Base-by-base conservation (phyloP, 192 early-diverging fungal genomes). In the Coemansia sp. region DNA sequence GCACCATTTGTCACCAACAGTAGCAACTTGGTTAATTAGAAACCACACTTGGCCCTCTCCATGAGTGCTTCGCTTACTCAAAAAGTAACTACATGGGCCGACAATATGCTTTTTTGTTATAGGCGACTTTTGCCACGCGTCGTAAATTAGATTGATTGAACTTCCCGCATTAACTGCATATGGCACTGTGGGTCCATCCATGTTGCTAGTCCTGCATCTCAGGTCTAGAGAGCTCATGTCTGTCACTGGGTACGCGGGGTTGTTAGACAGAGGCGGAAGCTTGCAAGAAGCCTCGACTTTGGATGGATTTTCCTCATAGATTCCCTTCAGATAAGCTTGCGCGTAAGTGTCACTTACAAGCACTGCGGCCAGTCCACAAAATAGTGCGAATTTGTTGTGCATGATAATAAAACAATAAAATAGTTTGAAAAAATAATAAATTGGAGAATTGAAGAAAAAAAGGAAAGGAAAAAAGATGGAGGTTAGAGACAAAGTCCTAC, bases 81-180 rank as follows among this genome's bases (percentile, higher is more conserved):
- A n/a, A 12, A 38, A 59, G 9, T 39, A 59, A 4, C 34, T 38
- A 3, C 58, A 59, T 37, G 58, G 34, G 3, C 58, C 58, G 10
- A 35, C n/a, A 5, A 59, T 20, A 18, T 38, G 32, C 35, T 39
- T 38, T 18, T 39, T 39, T 12, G 58, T 59, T 10, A 59, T 18
- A 22, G 58, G 58, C 35, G 58, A 59, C 58, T 39, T 59, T 59
- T 59, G n/a, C 32, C 34, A 59, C n/a, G 34, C 58, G 16, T 59
- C 35, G 1, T 18, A 59, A 38, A 59, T 38, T 2, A 59, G 58
- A 16, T 39, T 59, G 12, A 59, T 35, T 1, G 58, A 59, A 30
- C 30, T 38, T 35, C 58, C 58, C 1, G 58, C 58, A 4, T 59
- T 59, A 9, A 59, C 34, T 7, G 16, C 16, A 11, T 59, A 59